Evolutionary conservation across 768 basidiomycete species (phyloP).

Genomic region (Boletus huronensis): DNA sequence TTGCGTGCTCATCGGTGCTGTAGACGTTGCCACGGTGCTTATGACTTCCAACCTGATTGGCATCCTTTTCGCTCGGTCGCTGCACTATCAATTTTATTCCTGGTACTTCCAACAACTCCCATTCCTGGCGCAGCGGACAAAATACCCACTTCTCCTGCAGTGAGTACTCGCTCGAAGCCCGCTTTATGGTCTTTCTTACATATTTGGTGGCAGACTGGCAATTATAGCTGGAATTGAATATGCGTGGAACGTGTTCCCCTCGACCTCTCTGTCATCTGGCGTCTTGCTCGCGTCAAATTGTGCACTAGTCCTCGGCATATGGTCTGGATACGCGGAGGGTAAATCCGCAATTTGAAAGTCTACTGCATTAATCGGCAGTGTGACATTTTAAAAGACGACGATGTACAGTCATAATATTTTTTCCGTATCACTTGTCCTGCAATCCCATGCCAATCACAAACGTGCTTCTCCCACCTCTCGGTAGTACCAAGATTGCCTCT

Average conservation of each 20-base stretch:
- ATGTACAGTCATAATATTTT: not conserved
- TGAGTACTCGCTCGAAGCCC: slow-evolving; percentile 32
- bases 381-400: not conserved
- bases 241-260: slow-evolving; percentile 87
- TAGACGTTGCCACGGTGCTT: slow-evolving; percentile 77
- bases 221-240: slow-evolving; percentile 70
- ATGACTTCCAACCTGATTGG: slow-evolving; percentile 93
- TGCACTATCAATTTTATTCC: slow-evolving; percentile 98
- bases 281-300: slow-evolving; percentile 51
- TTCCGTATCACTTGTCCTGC: slow-evolving; percentile 15
- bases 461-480: slow-evolving; percentile 77
- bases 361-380: not conserved
- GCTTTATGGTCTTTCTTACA: slow-evolving; percentile 1
- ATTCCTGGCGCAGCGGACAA: slow-evolving; percentile 73
- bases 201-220: slow-evolving; percentile 43
- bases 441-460: slow-evolving; percentile 74
- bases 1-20: slow-evolving; percentile 13
- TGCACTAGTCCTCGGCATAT: slow-evolving; percentile 53
- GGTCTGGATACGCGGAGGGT: slow-evolving; percentile 46
- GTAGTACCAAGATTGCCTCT: slow-evolving; percentile 74
- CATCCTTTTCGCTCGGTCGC: slow-evolving; percentile 84
- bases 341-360: slow-evolving; percentile 11
- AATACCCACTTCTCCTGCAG: slow-evolving; percentile 61
- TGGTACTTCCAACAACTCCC: slow-evolving; percentile 96
- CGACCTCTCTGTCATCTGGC: slow-evolving; percentile 63